Conservation (phyloP, 129 eudicot genomes). For the Flaveria bidentis region DNA sequence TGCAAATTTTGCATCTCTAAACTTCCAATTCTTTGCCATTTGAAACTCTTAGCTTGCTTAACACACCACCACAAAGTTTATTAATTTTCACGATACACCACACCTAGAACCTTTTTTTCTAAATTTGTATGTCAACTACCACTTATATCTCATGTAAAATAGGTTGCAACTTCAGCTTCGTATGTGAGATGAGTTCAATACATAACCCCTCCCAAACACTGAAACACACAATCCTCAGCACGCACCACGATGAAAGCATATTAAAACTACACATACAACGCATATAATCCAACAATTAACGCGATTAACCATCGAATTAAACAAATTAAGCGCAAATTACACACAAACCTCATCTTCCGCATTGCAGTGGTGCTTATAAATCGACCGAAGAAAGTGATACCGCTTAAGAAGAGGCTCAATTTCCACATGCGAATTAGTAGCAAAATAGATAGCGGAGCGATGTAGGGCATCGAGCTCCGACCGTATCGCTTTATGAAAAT, state of each 20-base stretch:
- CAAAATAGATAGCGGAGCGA: slow-evolving; percentile 68
- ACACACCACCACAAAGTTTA: slow-evolving; percentile 1
- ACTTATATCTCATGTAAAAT: slow-evolving; percentile 6
- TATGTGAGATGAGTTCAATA: too few relatives aligned
- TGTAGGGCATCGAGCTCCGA: slow-evolving; percentile 83
- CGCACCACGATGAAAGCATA: neutral
- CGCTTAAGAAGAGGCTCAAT: slow-evolving; percentile 76
- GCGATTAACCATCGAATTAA: neutral
- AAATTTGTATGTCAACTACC: neutral
- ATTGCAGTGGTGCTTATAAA: slow-evolving; percentile 95
- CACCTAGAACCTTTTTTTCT: neutral
- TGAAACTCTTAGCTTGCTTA: slow-evolving; percentile 2
- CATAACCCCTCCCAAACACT: neutral
- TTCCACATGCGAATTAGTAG: slow-evolving; percentile 61
- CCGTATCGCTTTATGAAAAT: slow-evolving; percentile 87
- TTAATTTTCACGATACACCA: neutral
- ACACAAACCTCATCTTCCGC: slow-evolving; percentile 92
- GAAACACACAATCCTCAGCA: neutral
- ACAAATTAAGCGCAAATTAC: slow-evolving; percentile 1
- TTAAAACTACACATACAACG: neutral
- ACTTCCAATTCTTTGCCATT: slow-evolving; percentile 14
- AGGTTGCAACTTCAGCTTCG: neutral
- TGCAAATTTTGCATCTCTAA: slow-evolving; percentile 15
- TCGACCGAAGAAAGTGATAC: slow-evolving; percentile 76
- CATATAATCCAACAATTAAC: slow-evolving; percentile 12